Base-by-base conservation (phyloP, 495 filamentous ascomycete species). In the Aspergillus panamensis region DNA sequence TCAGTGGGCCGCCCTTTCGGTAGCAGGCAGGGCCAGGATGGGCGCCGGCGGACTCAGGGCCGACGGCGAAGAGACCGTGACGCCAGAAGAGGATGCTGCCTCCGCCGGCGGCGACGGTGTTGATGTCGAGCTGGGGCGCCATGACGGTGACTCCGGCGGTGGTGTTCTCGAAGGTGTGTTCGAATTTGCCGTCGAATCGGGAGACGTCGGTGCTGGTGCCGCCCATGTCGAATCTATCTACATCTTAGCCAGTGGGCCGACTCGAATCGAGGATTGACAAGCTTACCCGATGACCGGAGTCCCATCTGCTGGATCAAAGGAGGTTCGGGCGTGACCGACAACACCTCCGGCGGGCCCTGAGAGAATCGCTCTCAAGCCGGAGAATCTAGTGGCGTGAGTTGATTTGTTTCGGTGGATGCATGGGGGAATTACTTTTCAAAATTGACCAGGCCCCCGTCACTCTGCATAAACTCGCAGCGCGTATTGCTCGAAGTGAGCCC, bases 141-240 rank as follows among this genome's bases (percentile, higher is more conserved):
- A 96, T 91, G n/a, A 96, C 92, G 0, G 91, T 94, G 10, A 96
- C 90, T 9, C 93, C 93, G 1, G 93, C 92, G 1, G 90, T 96
- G 0, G 91, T 96, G 3, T 91, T 96, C 74, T 96, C 93, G 61
- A 96, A 96, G 0, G 94, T 91, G 70, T 96, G 92, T 54, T 96
- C 92, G 67, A 93, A 95, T 31, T 89, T 78, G 13, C 92, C 92
- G 2, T 58, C 68, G 21, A 90, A 93, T 33, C 93, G 74, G 43
- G 87, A 91, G 14, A 96, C 92, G 71, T 97, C 92, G 6, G 92
- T 96, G 53, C 86, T 90, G 0, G 93, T 97, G 30, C 92, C 92
- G 25, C 85, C 84, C 92, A 97, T 97, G 66, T 97, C 93, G 65
- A 97, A 96, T 0, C 93, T 93, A 65, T 96, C 94, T 13, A 96